A percentile compares a stretch with the other conserved stretches of the same genome.
These are phyloP conservation scores for Gigaspora rosea DNA, from an alignment of 192 early-diverging fungal species.

Conservation along the genomic window DNA sequence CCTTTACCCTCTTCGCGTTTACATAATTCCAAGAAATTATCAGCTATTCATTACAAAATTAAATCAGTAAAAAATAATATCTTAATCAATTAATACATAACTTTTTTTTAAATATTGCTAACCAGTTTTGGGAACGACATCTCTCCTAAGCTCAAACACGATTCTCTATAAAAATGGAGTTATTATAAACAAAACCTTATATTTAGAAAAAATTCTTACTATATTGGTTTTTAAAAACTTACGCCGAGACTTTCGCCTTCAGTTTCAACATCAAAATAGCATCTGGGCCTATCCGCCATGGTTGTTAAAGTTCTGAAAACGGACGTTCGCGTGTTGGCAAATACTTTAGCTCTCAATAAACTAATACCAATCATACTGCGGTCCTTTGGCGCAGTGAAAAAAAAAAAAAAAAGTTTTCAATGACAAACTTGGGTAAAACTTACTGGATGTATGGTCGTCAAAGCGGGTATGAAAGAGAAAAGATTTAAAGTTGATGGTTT, in stretches of 20 bases:
- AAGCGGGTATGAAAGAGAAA: too few species aligned
- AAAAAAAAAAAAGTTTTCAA: too few species aligned
- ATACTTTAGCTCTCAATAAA: background rate
- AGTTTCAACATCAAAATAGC: constrained; percentile 36
- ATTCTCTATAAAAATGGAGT: constrained; percentile 44
- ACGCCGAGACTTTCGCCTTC: constrained; percentile 48
- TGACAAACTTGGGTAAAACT: too few species aligned
- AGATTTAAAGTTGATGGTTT: too few species aligned
- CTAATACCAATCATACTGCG: too few species aligned
- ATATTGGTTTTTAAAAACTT: constrained; percentile 33
- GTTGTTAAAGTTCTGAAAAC: constrained; percentile 10
- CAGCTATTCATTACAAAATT: constrained; percentile 51
- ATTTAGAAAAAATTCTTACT: background rate
- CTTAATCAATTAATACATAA: background rate
- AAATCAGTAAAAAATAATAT: background rate
- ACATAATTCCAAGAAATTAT: constrained; percentile 99
- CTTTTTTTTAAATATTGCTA: background rate
- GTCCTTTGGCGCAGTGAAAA: too few species aligned
- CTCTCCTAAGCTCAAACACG: constrained; percentile 65
- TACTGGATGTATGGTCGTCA: too few species aligned
- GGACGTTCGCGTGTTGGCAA: background rate
- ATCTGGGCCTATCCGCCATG: background rate
- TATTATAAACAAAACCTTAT: background rate
- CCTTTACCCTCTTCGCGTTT: constrained; percentile 92
- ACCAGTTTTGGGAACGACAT: constrained; percentile 68